These are phyloP conservation scores for Daedaleopsis sinensis DNA, from an alignment of 768 basidiomycete genomes.

Conservation along the genomic window DNA sequence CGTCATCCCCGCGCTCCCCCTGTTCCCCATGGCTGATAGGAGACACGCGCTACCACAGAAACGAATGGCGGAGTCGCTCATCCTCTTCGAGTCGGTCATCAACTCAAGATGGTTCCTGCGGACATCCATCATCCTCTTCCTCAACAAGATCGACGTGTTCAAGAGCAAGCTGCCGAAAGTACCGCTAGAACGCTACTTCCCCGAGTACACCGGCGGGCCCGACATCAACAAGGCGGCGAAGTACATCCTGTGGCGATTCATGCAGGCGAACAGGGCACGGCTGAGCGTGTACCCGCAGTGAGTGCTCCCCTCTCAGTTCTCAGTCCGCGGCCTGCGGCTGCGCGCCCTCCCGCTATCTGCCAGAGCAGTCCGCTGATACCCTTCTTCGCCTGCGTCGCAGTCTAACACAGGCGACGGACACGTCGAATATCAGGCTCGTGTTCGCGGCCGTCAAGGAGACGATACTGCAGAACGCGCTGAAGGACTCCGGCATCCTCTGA, in stretches of 20 bases:
- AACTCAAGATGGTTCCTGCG: constrained; percentile 79
- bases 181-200: constrained; percentile 78
- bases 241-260: constrained; percentile 93
- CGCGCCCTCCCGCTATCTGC: not conserved
- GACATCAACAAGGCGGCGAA: constrained; percentile 95
- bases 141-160: constrained; percentile 79
- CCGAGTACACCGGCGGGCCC: constrained; percentile 86
- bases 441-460: constrained; percentile 93
- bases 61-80: constrained; percentile 73
- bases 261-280: constrained; percentile 84
- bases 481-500: constrained; percentile 79
- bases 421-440: constrained; percentile 77
- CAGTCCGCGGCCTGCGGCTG: not conserved
- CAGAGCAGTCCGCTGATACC: constrained; percentile 4
- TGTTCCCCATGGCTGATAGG: not conserved
- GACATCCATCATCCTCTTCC: constrained; percentile 66
- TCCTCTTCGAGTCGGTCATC: constrained; percentile 77
- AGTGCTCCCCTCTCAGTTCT: not conserved
- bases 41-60: constrained; percentile 50
- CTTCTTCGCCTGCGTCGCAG: constrained; percentile 37
- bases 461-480: constrained; percentile 86
- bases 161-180: constrained; percentile 70
- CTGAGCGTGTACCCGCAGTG: constrained; percentile 92
- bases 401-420: constrained; percentile 89
- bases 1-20: constrained; percentile 22